Percentiles rank a stretch among this genome's conserved stretches.
phyloP scores from a whole-genome alignment of 2,329 filamentous ascomycete genomes.

The Aaosphaeria arxii region DNA sequence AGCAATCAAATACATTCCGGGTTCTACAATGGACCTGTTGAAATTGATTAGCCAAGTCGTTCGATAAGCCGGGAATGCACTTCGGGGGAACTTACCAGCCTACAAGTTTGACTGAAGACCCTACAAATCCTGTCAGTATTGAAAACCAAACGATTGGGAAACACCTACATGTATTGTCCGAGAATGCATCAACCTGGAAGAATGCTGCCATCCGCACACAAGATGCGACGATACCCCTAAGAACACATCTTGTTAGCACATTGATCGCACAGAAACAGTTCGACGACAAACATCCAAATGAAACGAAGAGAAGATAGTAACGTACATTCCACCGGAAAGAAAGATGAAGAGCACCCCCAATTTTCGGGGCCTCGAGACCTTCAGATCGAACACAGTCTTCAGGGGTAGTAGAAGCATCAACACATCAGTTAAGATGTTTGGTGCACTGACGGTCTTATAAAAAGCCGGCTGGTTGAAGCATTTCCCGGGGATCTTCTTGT shows the following conservation, averaged over 20 bases:
- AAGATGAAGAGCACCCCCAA: conserved; percentile 5
- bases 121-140: background rate
- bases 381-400: conserved; percentile 1
- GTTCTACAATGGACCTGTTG: conserved; percentile 2
- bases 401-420: conserved; percentile 6
- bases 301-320: too few species aligned
- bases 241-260: background rate
- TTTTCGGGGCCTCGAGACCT: conserved; percentile 2
- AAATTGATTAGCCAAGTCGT: too few species aligned
- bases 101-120: conserved; percentile 4
- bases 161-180: conserved; percentile 6
- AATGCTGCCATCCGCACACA: conserved; percentile 4
- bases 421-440: conserved; percentile 7
- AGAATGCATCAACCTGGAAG: conserved; percentile 5
- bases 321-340: conserved; percentile 4
- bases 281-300: too few species aligned
- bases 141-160: background rate
- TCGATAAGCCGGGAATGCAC: background rate
- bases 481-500: conserved; percentile 2
- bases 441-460: conserved; percentile 1
- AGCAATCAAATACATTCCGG: conserved; percentile 7
- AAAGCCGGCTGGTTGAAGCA: conserved; percentile 1
- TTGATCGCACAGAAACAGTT: background rate
- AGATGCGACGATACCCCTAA: conserved; percentile 3
- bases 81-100: background rate